phyloP scores from a whole-genome alignment of 176 grass and related monocot species.

The Hsuehochloa calcarea region DNA sequence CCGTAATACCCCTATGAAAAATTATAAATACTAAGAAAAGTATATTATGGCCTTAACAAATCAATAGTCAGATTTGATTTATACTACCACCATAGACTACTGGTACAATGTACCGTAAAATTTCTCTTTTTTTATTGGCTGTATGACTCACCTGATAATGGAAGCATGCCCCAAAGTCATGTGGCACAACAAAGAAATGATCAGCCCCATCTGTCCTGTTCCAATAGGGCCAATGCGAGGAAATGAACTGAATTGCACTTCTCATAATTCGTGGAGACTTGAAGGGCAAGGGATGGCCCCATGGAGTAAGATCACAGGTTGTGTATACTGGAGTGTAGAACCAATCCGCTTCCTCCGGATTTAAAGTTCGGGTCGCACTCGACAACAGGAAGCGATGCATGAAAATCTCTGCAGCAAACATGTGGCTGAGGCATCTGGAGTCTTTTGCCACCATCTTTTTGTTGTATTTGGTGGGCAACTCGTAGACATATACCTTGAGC shows the following conservation, averaged over 20 bases:
- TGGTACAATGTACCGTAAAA: no score
- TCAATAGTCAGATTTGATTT: no score
- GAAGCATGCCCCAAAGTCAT: conserved; percentile 73
- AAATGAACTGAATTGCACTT: conserved; percentile 59
- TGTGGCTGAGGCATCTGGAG: conserved; percentile 67
- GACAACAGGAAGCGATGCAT: conserved; percentile 69
- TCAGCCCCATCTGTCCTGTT: conserved; percentile 58
- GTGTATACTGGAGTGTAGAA: conserved; percentile 72
- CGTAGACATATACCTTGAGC: conserved; percentile 70
- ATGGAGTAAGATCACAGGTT: conserved; percentile 60
- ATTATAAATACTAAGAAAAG: no score
- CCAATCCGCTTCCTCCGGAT: conserved; percentile 76
- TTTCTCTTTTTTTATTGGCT: neutral
- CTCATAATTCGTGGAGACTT: conserved; percentile 74
- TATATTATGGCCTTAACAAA: no score
- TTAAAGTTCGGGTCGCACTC: conserved; percentile 49
- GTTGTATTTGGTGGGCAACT: conserved; percentile 70
- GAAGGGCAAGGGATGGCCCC: conserved; percentile 70
- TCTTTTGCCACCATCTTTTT: conserved; percentile 69
- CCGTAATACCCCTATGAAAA: no score
- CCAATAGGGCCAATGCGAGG: conserved; percentile 66
- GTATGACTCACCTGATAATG: conserved; percentile 46
- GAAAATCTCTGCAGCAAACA: conserved; percentile 80
- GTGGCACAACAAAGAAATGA: conserved; percentile 62
- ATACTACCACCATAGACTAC: no score